Conservation (phyloP, 305 asterid genomes). For the Solanum hybrid region DNA sequence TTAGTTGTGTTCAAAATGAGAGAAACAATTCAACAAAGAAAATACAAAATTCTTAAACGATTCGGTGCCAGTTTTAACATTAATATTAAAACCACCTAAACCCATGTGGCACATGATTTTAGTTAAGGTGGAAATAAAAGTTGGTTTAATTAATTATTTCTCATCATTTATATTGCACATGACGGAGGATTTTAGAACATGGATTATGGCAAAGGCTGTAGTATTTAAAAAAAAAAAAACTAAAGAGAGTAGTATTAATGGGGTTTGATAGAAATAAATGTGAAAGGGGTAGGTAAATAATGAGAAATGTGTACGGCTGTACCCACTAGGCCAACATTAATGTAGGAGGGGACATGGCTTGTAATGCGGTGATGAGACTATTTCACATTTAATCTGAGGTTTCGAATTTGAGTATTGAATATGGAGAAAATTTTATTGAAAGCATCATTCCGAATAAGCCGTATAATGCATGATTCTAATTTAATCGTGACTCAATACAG, state of each 20-base stretch:
- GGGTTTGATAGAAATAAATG: background rate
- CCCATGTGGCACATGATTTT: conserved; percentile 5
- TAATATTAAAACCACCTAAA: background rate
- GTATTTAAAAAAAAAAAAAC: background rate
- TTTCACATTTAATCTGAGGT: background rate
- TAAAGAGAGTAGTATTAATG: background rate
- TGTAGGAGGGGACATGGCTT: background rate
- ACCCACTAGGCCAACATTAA: background rate
- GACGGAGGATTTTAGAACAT: background rate
- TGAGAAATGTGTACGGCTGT: conserved; percentile 12
- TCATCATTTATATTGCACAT: background rate
- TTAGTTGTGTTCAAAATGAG: background rate
- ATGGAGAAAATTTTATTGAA: accelerated
- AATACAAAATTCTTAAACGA: background rate
- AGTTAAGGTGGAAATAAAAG: background rate
- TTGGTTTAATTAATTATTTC: background rate
- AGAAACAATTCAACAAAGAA: background rate
- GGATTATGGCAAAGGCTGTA: background rate
- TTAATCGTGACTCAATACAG: no score
- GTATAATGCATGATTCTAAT: no score
- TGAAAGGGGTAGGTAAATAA: background rate
- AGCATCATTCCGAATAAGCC: accelerated
- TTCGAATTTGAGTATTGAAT: accelerated
- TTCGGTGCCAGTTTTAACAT: background rate
- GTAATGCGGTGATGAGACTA: background rate